Evolutionary conservation across 73 alveolate species (phyloP).

Genomic region (Stentor coeruleus): DNA sequence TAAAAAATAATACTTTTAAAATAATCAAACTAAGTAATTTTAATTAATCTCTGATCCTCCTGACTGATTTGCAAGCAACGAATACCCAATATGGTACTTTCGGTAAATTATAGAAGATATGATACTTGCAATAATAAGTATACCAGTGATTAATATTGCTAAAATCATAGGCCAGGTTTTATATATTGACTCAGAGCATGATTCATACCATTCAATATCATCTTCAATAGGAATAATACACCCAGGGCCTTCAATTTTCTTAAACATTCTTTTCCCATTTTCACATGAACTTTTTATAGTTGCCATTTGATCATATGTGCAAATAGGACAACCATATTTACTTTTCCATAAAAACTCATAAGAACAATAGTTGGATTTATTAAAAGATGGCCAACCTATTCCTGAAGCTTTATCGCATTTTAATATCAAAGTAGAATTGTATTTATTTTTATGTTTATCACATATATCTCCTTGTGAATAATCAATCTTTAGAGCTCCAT

Average conservation of each 20-base stretch:
- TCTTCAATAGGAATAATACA: neutral
- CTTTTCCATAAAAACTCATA: neutral
- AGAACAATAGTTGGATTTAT: neutral
- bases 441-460: neutral
- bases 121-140: too few species aligned
- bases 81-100: too few species aligned
- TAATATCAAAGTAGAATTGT: neutral
- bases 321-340: neutral
- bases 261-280: neutral
- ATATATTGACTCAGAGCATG: neutral
- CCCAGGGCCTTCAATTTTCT: too few species aligned
- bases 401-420: neutral
- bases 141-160: too few species aligned
- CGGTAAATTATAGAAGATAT: too few species aligned
- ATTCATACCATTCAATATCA: neutral
- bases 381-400: neutral
- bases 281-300: neutral
- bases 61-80: too few species aligned
- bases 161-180: too few species aligned
- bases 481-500: neutral
- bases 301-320: neutral
- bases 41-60: too few species aligned
- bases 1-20: too few species aligned
- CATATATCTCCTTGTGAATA: conserved; percentile 8
- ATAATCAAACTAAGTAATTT: too few species aligned